Evolutionary conservation across 2,329 filamentous ascomycete genomes (phyloP).

Genomic region (Elsinoe ampelina): DNA sequence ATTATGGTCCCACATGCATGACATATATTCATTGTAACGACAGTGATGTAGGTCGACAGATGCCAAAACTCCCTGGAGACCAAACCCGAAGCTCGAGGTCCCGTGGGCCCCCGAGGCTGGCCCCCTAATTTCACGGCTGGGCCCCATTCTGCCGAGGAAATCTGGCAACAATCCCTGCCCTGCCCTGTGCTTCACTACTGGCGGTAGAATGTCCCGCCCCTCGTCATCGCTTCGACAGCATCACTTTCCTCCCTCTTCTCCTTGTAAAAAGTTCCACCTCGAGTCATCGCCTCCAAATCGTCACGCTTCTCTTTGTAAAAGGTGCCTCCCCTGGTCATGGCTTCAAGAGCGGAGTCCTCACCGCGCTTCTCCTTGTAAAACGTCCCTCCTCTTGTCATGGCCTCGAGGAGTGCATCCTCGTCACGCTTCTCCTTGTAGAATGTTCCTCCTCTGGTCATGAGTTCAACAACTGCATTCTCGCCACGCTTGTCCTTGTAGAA

Average conservation of each 20-base stretch:
- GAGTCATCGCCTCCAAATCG: background rate
- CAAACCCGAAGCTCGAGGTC: too few species aligned
- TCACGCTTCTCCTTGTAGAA: background rate
- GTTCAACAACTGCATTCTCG: background rate
- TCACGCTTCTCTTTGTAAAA: background rate
- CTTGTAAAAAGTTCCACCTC: background rate
- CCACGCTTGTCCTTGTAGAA: background rate
- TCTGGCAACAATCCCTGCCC: too few species aligned
- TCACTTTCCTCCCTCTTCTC: background rate
- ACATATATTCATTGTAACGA: background rate
- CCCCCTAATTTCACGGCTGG: too few species aligned
- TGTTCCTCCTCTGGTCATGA: background rate
- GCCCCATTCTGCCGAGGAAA: too few species aligned
- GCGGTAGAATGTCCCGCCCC: background rate
- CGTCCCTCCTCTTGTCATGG: background rate
- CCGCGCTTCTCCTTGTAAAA: background rate
- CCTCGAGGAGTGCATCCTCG: background rate
- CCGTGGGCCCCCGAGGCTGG: too few species aligned
- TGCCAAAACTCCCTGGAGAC: background rate
- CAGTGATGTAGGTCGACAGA: background rate
- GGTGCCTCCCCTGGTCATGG: background rate
- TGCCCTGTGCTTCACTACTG: background rate
- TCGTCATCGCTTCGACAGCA: background rate
- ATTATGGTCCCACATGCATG: background rate
- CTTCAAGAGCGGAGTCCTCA: background rate